Conservation (phyloP, 1,139 yeast genomes). For the Meyerozyma smithsonii region DNA sequence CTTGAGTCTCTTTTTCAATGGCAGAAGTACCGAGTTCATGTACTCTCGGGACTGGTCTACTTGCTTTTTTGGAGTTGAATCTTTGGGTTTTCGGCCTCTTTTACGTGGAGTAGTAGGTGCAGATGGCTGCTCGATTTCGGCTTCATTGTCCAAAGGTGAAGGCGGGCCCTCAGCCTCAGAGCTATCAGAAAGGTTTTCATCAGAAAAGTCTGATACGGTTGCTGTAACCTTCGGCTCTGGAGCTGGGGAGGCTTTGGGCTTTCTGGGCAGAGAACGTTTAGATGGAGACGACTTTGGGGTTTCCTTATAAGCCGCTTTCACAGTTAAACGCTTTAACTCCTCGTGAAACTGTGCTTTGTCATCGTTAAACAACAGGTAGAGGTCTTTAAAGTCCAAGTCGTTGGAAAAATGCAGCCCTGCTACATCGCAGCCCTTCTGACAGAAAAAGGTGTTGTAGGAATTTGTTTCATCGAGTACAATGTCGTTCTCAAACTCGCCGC, state of each 20-base stretch:
- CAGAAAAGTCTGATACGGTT: neutral
- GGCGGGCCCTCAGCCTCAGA: slow-evolving; percentile 2
- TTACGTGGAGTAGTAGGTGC: neutral
- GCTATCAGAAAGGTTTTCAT: neutral
- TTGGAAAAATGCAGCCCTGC: slow-evolving; percentile 27
- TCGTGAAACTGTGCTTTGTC: slow-evolving; percentile 7
- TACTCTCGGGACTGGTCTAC: slow-evolving; percentile 10
- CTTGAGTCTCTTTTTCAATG: slow-evolving; percentile 24
- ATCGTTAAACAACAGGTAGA: slow-evolving; percentile 15
- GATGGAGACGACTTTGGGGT: slow-evolving; percentile 8
- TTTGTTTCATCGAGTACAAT: slow-evolving; percentile 29
- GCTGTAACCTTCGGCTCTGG: neutral
- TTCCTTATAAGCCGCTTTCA: slow-evolving; percentile 5
- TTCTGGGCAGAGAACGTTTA: slow-evolving; percentile 10
- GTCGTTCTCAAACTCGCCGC: slow-evolving; percentile 17
- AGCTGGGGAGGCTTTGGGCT: slow-evolving; percentile 3
- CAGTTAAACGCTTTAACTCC: slow-evolving; percentile 3
- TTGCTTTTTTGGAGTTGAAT: slow-evolving; percentile 4
- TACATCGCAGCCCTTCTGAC: slow-evolving; percentile 36
- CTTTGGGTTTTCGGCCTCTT: slow-evolving; percentile 3
- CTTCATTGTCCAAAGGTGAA: slow-evolving; percentile 3
- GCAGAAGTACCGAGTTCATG: slow-evolving; percentile 24
- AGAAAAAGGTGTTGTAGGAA: slow-evolving; percentile 24
- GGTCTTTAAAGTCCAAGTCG: slow-evolving; percentile 31
- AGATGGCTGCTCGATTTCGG: slow-evolving; percentile 3